Evolutionary conservation across 208 protist genomes (phyloP), one percentile per base, ranked within the genome.

Genomic region (Acanthamoeba quina): DNA sequence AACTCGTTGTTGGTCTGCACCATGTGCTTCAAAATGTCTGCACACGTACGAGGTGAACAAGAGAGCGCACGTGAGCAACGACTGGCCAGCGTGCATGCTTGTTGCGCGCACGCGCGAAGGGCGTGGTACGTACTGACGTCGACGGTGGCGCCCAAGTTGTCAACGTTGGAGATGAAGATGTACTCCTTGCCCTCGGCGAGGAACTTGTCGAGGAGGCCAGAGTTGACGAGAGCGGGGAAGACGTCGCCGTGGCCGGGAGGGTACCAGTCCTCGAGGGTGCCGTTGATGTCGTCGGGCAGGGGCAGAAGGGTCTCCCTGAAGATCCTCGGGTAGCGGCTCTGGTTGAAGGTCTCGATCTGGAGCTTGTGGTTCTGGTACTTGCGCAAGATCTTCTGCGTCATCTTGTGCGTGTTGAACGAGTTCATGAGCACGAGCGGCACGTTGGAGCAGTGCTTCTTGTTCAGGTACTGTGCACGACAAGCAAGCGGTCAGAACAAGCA

Each of bases 211-310:
- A 37, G 37, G 37, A 37, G 37, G 37, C 97, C 94, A 98, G 37
- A 37, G 37, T 37, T 37, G 37, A 37, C 3, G 41, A 99, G 97
- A 7, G 98, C 97, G 21, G 97, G 98, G 96, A 99, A 99, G 44
- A 99, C 95, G 95, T 99, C 99, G 31, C 99, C 99, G 95, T 99
- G 99, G 37, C 99, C 99, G 17, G 99, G 99, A 31, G 99, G 99
- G 47, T 78, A 93, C 93, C 58, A 95, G n/a, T 94, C 52, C 24
- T 93, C 41, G 13, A 83, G 56, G 34, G 78, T 24, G 29, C 64
- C 76, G 86, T 94, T 76, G 64, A 66, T 74, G 24, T 80, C 64
- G 5, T 95, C 94, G 44, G 96, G 83, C 7, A 98, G 15, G 60
- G 98, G 98, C 54, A 95, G 74, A 29, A 98, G 80, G 44, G 96